Evolutionary conservation across 202 grass and related monocot genomes (phyloP).

Genomic region (Panicum hallii): DNA sequence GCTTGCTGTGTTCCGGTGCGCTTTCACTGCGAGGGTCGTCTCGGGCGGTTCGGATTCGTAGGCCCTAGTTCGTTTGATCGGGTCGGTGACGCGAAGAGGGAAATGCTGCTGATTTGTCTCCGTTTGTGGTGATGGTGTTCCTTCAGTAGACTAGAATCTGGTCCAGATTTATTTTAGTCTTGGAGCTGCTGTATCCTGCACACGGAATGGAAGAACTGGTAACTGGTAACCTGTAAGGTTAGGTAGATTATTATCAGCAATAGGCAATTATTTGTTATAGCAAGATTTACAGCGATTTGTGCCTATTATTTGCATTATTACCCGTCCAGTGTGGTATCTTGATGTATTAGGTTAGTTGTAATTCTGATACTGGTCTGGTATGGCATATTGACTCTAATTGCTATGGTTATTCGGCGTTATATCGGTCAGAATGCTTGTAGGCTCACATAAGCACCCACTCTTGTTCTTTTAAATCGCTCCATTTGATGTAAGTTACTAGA

Average conservation of each 20-base stretch:
- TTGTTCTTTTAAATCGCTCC: not conserved
- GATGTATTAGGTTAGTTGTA: not conserved
- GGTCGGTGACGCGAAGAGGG: not conserved
- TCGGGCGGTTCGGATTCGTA: not conserved
- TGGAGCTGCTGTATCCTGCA: not conserved
- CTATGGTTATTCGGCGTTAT: not conserved
- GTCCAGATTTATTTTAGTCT: not conserved
- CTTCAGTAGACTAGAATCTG: not conserved
- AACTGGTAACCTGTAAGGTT: not conserved
- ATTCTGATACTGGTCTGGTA: not conserved
- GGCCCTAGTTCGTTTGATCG: not conserved
- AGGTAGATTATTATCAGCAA: not conserved
- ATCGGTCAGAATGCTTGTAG: not conserved
- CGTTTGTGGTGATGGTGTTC: not conserved
- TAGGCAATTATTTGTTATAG: not conserved
- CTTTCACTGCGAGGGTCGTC: not conserved
- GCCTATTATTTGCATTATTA: not conserved
- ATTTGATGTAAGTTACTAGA: not conserved
- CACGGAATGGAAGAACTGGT: not conserved
- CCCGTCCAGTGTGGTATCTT: not conserved
- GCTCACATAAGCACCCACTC: not conserved
- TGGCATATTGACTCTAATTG: not conserved
- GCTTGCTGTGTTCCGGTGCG: not conserved
- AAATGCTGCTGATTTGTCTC: slow-evolving; percentile 5
- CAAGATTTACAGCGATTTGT: not conserved